A percentile compares a stretch with the other conserved stretches of the same genome.
phyloP scores from a whole-genome alignment of 352 stramenopile species.

The Phytopythium helicoides region DNA sequence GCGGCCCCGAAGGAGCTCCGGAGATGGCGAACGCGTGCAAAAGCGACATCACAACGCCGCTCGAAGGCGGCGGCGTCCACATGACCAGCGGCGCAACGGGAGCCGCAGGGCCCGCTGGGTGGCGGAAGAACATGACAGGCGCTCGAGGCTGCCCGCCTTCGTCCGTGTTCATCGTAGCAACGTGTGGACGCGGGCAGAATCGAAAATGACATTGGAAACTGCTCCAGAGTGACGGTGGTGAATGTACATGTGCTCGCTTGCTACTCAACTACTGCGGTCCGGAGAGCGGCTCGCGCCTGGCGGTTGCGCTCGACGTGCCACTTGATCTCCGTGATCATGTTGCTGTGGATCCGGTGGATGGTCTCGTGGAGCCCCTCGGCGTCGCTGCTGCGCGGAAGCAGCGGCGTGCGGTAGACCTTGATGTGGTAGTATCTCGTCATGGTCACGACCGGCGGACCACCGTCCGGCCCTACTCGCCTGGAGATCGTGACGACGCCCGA shows the following conservation, averaged over 20 bases:
- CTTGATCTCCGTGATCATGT: slow-evolving; percentile 6
- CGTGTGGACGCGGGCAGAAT: too few relatives aligned
- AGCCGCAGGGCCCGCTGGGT: background rate
- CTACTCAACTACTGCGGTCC: too few relatives aligned
- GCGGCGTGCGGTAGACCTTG: slow-evolving; percentile 4
- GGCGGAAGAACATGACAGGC: slow-evolving; percentile 14
- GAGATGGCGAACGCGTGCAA: background rate
- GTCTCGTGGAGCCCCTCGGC: background rate
- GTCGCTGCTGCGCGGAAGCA: slow-evolving; percentile 4
- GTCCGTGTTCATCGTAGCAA: too few relatives aligned
- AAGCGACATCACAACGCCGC: background rate
- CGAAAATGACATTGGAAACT: too few relatives aligned
- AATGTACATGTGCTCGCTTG: too few relatives aligned
- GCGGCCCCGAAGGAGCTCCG: background rate
- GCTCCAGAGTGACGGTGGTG: too few relatives aligned
- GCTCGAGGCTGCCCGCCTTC: background rate
- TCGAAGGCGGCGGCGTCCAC: background rate
- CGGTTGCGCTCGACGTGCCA: background rate
- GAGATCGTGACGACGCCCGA: background rate
- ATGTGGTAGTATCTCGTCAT: slow-evolving; percentile 6
- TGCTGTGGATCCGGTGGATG: background rate
- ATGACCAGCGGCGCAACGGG: background rate
- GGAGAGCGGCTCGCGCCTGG: too few relatives aligned
- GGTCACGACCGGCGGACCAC: background rate
- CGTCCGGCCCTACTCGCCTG: background rate